Percentiles rank a stretch among this genome's conserved stretches.
These are phyloP conservation scores for Botryosphaeria dothidea DNA, from an alignment of 2,329 filamentous ascomycete species.

Conservation along the genomic window DNA sequence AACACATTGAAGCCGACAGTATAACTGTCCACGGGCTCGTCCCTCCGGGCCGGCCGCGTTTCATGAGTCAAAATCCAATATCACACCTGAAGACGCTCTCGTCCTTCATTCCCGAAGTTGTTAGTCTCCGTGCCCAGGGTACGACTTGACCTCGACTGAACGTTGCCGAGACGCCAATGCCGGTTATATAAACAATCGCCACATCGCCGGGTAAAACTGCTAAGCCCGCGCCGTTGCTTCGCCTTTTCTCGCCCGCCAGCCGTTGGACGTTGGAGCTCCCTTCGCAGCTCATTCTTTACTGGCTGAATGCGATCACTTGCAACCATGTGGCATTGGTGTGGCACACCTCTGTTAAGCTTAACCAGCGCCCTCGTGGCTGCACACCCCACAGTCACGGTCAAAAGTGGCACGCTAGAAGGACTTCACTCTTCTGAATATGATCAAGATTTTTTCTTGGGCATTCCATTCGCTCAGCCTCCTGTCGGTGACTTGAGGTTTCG, in stretches of 20 bases:
- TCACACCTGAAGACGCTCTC: not conserved
- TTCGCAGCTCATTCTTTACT: not conserved
- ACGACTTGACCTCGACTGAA: not conserved
- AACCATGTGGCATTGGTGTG: not conserved
- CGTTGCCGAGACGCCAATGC: not conserved
- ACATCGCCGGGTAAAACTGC: not conserved
- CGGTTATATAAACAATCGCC: not conserved
- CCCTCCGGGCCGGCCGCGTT: not conserved
- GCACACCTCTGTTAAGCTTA: not conserved
- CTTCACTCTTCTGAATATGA: conserved; percentile 41
- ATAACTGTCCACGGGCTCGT: not conserved
- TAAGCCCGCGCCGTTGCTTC: not conserved
- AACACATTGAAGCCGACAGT: not conserved
- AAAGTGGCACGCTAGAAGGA: conserved; percentile 46
- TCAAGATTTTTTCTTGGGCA: conserved; percentile 50
- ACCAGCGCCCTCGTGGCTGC: not conserved
- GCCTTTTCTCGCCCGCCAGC: not conserved
- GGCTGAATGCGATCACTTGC: not conserved
- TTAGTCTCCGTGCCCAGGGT: not conserved
- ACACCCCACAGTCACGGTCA: conserved; percentile 36
- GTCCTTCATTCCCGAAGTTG: not conserved
- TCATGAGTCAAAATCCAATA: not conserved
- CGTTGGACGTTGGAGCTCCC: not conserved
- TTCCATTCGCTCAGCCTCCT: conserved; percentile 60
- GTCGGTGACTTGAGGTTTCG: conserved; percentile 55